Conservation (phyloP, 1,139 yeast genomes). For the Barnettozyma hawaiiensis region DNA sequence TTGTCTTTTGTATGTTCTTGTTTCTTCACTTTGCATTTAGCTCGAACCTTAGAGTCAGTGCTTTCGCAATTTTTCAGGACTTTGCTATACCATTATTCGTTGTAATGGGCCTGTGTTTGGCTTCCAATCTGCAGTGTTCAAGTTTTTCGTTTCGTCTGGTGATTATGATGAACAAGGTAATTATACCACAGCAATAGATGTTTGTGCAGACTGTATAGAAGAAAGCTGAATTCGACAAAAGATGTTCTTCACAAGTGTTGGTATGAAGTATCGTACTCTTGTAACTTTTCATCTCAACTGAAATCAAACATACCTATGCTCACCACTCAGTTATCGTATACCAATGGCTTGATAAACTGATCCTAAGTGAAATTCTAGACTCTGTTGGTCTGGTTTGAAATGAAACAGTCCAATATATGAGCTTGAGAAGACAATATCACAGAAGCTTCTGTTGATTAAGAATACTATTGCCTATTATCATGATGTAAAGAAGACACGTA, state of each 20-base stretch:
- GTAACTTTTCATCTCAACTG: conserved; percentile 38
- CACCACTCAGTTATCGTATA: conserved; percentile 30
- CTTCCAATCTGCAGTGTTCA: conserved; percentile 36
- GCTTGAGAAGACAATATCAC: conserved; percentile 31
- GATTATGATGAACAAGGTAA: conserved; percentile 11
- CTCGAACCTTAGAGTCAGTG: conserved; percentile 28
- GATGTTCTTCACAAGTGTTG: conserved; percentile 40
- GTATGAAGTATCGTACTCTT: conserved; percentile 44
- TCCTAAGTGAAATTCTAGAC: conserved; percentile 41
- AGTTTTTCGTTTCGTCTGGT: conserved; percentile 33
- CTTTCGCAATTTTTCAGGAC: conserved; percentile 31
- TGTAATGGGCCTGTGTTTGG: conserved; percentile 39
- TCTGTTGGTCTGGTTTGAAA: conserved; percentile 27
- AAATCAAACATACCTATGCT: conserved; percentile 33
- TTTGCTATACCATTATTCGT: conserved; percentile 39
- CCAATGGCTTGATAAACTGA: conserved; percentile 41
- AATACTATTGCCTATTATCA: conserved; percentile 34
- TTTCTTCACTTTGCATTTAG: conserved; percentile 45
- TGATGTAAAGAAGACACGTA: conserved; percentile 31
- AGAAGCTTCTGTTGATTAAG: conserved; percentile 30
- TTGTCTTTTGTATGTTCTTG: conserved; percentile 41
- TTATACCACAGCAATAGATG: conserved; percentile 23
- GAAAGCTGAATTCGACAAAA: conserved; percentile 34
- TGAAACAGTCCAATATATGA: conserved; percentile 31
- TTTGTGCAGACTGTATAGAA: conserved; percentile 28